Evolutionary conservation across 768 basidiomycete genomes (phyloP), one percentile per base, ranked within the genome.

Genomic region (Suillus bovinus): DNA sequence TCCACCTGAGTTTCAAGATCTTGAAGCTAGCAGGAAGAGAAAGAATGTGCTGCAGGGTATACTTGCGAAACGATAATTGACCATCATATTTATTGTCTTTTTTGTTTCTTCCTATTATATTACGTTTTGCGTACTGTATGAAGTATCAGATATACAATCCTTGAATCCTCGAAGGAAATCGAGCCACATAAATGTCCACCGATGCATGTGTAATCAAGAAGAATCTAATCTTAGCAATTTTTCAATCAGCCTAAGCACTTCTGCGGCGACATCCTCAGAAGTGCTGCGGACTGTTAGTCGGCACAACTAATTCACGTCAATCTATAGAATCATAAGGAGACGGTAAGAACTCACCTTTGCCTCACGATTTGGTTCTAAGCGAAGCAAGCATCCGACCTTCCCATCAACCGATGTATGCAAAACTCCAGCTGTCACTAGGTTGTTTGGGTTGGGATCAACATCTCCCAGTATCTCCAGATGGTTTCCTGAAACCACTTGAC

Each of bases 381-480:
- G 84, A 66, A 98, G 76, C 64, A 99, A 79, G 71, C 97, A 99
- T 7, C 97, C 97, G 56, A 99, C 93, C 76, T 99, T 99, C 38
- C 96, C 96, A 4, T 90, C 90, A 5, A 79, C 74, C n/a, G 90
- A 89, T 79, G 88, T 96, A 73, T 99, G 94, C 57, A 99, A 78
- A 36, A 99, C 93, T n/a, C 91, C 96, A n/a, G 95, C 97, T 24
- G 86, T 91, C 20, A 99, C 96, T 47, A 94, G 74, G 71, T 99
- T 99, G 71, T 82, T 87, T n/a, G 91, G 88, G 75, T 97, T 99
- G 33, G 95, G 93, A 71, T 99, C 97, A 61, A 99, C 86, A 31
- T 87, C 91, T 2, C 89, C 84, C 52, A 99, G 79, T 29, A 96
- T 70, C 58, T 90, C 87, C 60, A 99, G 77, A 29, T 84, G 83